Evolutionary conservation across 306 rosid genomes (phyloP).

Genomic region (Acacia crassicarpa): DNA sequence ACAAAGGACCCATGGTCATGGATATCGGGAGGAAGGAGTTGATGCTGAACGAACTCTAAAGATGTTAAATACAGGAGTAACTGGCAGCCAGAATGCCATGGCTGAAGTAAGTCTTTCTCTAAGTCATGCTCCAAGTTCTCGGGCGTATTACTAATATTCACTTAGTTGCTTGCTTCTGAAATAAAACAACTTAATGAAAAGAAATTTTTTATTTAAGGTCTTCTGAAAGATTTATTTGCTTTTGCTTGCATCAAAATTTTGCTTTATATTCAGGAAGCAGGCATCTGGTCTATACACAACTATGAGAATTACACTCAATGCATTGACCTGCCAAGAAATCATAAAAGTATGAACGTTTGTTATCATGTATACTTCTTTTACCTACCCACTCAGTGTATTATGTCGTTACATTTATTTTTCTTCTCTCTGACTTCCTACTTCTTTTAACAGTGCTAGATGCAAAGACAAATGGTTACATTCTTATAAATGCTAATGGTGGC

Average conservation of each 20-base stretch:
- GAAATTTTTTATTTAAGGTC: neutral
- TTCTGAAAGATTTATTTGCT: neutral
- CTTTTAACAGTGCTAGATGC: conserved; percentile 57
- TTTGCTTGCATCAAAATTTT: conserved; percentile 36
- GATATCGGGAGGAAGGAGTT: conserved; percentile 49
- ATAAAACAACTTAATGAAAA: conserved; percentile 2
- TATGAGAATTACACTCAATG: conserved; percentile 78
- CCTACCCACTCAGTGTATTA: conserved; percentile 19
- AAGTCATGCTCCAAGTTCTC: conserved; percentile 36
- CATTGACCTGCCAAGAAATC: conserved; percentile 54
- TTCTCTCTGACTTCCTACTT: conserved; percentile 29
- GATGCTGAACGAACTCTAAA: conserved; percentile 70
- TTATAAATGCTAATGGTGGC: conserved; percentile 97
- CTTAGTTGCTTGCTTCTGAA: conserved; percentile 19
- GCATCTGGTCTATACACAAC: conserved; percentile 70
- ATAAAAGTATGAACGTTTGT: conserved; percentile 54
- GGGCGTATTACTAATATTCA: neutral
- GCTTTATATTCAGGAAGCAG: conserved; percentile 62
- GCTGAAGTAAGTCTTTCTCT: conserved; percentile 60
- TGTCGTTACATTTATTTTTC: conserved; percentile 30
- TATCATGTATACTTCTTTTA: conserved; percentile 28
- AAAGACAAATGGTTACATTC: conserved; percentile 82
- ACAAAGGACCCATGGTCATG: conserved; percentile 47
- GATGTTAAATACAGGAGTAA: conserved; percentile 53
- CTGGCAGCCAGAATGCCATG: conserved; percentile 39